Conservation (phyloP, 2,329 filamentous ascomycete species). For the Aureobasidium sp. region DNA sequence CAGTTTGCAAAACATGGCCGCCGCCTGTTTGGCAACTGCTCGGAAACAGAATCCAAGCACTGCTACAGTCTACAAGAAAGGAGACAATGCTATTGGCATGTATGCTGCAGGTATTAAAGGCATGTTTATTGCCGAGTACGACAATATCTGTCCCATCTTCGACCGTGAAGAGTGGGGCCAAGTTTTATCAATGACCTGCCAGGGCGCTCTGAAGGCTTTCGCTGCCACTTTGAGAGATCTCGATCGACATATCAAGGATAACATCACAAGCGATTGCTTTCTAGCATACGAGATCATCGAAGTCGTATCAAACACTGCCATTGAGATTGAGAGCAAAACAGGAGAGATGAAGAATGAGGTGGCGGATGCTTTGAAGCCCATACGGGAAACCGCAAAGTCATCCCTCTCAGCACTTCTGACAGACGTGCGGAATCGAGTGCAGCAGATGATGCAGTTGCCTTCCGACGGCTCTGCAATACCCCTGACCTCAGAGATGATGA, state of each 20-base stretch:
- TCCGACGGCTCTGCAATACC: slow-evolving; percentile 71
- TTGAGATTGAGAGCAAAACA: slow-evolving; percentile 71
- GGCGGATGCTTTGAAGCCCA: slow-evolving; percentile 77
- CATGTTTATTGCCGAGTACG: slow-evolving; percentile 80
- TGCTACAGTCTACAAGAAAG: slow-evolving; percentile 77
- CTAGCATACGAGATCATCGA: slow-evolving; percentile 93
- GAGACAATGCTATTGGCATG: slow-evolving; percentile 83
- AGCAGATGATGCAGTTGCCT: slow-evolving; percentile 60
- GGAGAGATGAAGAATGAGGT: slow-evolving; percentile 79
- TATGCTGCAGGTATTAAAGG: slow-evolving; percentile 85
- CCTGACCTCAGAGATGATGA: slow-evolving; percentile 77
- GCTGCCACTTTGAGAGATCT: slow-evolving; percentile 80
- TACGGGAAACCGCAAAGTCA: slow-evolving; percentile 83
- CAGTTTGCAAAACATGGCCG: slow-evolving; percentile 77
- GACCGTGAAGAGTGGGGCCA: slow-evolving; percentile 74
- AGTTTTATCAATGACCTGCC: slow-evolving; percentile 72
- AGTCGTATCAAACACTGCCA: slow-evolving; percentile 73
- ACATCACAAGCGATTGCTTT: slow-evolving; percentile 86
- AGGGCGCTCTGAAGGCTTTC: slow-evolving; percentile 71
- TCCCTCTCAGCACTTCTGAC: slow-evolving; percentile 79
- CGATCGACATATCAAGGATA: slow-evolving; percentile 79
- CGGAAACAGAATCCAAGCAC: slow-evolving; percentile 68
- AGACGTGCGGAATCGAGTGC: slow-evolving; percentile 67
- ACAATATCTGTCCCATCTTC: slow-evolving; percentile 84
- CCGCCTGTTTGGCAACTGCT: slow-evolving; percentile 73